Percentiles rank a stretch among this genome's conserved stretches.
These are phyloP conservation scores for Metschnikowia noctiluminum DNA, from an alignment of 805 yeast genomes.

Conservation along the genomic window DNA sequence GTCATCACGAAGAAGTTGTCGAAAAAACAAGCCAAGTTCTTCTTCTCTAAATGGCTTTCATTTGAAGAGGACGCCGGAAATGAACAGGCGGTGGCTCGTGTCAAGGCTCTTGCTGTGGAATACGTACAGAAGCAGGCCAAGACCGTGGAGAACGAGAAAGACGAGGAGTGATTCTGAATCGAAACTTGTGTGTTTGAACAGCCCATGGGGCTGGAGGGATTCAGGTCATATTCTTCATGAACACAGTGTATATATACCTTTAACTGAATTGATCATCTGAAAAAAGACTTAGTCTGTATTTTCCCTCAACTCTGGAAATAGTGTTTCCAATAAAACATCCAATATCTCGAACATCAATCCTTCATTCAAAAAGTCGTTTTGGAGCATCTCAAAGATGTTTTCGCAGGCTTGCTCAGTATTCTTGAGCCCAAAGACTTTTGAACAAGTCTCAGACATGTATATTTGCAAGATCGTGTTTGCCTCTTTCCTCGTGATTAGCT, in stretches of 20 bases:
- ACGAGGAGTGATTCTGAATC: background rate
- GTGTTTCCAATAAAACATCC: slow-evolving; percentile 52
- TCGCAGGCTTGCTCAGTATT: slow-evolving; percentile 63
- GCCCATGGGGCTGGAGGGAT: too few relatives aligned
- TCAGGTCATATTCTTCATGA: too few relatives aligned
- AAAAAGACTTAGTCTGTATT: background rate
- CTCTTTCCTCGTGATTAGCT: slow-evolving; percentile 50
- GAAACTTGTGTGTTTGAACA: too few relatives aligned
- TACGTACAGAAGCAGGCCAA: slow-evolving; percentile 45
- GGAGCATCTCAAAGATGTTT: slow-evolving; percentile 62
- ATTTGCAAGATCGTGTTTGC: slow-evolving; percentile 54
- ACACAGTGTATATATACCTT: too few relatives aligned
- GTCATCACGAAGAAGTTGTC: slow-evolving; percentile 64
- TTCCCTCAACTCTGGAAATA: slow-evolving; percentile 28
- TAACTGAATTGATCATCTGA: too few relatives aligned
- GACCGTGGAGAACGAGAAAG: slow-evolving; percentile 11
- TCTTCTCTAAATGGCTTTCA: slow-evolving; percentile 87
- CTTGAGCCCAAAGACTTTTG: slow-evolving; percentile 68
- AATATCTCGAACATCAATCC: slow-evolving; percentile 58
- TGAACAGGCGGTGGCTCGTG: slow-evolving; percentile 70
- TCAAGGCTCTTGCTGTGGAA: slow-evolving; percentile 86
- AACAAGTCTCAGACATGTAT: slow-evolving; percentile 60
- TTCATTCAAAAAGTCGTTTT: slow-evolving; percentile 66
- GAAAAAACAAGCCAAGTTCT: slow-evolving; percentile 89
- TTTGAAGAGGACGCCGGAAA: slow-evolving; percentile 72